phyloP scores from a whole-genome alignment of 306 rosid genomes.

The Leucaena leucocephala region DNA sequence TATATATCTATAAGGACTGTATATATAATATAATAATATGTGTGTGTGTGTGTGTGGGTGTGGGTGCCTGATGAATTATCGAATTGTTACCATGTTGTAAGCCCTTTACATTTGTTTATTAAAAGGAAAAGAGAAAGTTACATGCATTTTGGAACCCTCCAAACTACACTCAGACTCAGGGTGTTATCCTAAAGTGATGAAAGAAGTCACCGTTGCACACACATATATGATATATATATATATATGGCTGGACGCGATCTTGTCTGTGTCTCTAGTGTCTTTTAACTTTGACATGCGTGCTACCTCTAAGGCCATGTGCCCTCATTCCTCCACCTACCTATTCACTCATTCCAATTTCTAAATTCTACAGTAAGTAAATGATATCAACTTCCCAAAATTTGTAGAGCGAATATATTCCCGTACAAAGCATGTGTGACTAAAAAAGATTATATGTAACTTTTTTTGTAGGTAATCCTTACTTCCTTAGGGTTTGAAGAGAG shows the following conservation, averaged over 20 bases:
- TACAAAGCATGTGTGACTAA: not conserved
- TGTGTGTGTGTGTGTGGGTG: not conserved
- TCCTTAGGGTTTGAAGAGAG: no score
- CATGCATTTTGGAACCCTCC: slow-evolving; percentile 25
- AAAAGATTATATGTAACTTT: no score
- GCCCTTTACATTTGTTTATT: not conserved
- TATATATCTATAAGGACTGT: not conserved
- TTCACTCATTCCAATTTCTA: not conserved
- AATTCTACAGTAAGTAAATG: not conserved
- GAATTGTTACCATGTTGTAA: not conserved
- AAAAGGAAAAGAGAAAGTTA: slow-evolving; percentile 25
- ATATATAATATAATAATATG: not conserved
- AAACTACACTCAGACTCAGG: slow-evolving; percentile 7
- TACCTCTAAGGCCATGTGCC: slow-evolving; percentile 22
- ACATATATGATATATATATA: no score
- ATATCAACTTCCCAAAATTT: not conserved
- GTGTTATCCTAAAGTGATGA: slow-evolving; percentile 37
- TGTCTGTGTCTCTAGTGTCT: not conserved
- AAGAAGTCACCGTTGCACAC: not conserved
- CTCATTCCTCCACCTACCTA: not conserved
- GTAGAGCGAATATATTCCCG: slow-evolving; percentile 25
- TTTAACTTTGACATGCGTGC: slow-evolving; percentile 35
- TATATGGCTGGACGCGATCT: not conserved
- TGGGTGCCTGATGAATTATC: not conserved
- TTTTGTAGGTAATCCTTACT: no score